Evolutionary conservation across 352 stramenopile species (phyloP), one percentile per base, ranked within the genome.

Genomic region (Peronospora belbahrii): DNA sequence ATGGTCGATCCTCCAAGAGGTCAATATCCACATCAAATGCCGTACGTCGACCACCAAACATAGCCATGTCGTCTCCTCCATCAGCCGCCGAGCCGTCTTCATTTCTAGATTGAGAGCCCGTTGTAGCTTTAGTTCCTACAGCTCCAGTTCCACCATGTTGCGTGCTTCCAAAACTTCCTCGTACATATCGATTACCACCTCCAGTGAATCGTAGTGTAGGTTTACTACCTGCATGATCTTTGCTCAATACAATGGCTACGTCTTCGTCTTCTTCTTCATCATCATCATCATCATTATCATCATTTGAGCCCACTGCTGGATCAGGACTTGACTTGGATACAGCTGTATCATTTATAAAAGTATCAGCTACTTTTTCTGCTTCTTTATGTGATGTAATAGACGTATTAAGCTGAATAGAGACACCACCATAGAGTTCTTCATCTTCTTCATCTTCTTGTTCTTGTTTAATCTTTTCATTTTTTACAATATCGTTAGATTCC

Each of bases 1-100:
- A 96, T 8, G 86, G 88, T 46, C 93, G 79, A 53, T 96, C 86
- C 36, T 96, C 86, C 14, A 96, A 62, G 49, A 88, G 77, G 47
- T 96, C 86, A 37, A 96, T 95, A 49, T 95, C 84, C 33, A 96
- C 81, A 46, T 96, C 87, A 43, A 96, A 96, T 2, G 87, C 87
- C 6, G 83, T 96, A 34, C 82, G 77, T 23, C 82, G 75, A 15
- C 77, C 82, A n/a, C 82, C 79, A 50, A 90, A 87, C 34, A 85
- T 62, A 35, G 73, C 59, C 35, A 90, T 56, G 25, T 90, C 78
- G n/a, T 90, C 81, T 32, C 83, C 58, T 18, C 68, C 65, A 15
- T 74, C 64, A 4, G 10, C 32, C 2, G n/a, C 24, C 8, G 43
- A 48, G 14, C 24, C 45, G 3, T 42, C 48, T 10, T 13, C 13